Percentiles rank a stretch among this genome's conserved stretches.
phyloP scores from a whole-genome alignment of 2,329 filamentous ascomycete species.

The Monosporascus sp. region DNA sequence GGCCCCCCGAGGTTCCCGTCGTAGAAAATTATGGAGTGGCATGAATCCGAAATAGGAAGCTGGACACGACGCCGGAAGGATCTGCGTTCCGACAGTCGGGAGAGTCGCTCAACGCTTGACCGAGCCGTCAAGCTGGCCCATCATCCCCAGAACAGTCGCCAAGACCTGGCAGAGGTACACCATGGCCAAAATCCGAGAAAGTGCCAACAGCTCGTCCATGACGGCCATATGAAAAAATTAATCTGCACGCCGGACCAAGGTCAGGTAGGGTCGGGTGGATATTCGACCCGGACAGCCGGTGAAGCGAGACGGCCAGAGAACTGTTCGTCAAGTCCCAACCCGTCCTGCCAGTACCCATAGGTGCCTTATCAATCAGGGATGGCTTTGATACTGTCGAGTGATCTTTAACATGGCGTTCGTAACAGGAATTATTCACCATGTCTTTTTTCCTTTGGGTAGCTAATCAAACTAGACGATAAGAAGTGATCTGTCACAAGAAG shows the following conservation, averaged over 20 bases:
- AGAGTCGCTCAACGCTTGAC: not conserved
- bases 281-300: not conserved
- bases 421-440: no score
- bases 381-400: no score
- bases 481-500: no score
- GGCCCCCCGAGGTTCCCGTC: not conserved
- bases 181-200: not conserved
- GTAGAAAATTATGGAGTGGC: not conserved
- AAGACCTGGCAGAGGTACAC: not conserved
- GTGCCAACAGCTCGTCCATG: not conserved
- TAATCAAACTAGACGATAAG: no score
- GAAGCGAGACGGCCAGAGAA: not conserved
- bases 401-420: no score
- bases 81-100: not conserved
- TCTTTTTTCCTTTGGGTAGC: no score
- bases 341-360: no score
- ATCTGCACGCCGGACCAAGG: not conserved
- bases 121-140: not conserved
- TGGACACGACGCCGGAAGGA: not conserved
- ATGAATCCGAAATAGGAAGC: not conserved
- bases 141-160: not conserved
- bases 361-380: no score
- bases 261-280: not conserved
- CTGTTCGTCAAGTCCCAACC: no score
- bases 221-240: not conserved